Evolutionary conservation across 1,284 basidiomycete species (phyloP), one percentile per base, ranked within the genome.

Genomic region (Somion occarium): DNA sequence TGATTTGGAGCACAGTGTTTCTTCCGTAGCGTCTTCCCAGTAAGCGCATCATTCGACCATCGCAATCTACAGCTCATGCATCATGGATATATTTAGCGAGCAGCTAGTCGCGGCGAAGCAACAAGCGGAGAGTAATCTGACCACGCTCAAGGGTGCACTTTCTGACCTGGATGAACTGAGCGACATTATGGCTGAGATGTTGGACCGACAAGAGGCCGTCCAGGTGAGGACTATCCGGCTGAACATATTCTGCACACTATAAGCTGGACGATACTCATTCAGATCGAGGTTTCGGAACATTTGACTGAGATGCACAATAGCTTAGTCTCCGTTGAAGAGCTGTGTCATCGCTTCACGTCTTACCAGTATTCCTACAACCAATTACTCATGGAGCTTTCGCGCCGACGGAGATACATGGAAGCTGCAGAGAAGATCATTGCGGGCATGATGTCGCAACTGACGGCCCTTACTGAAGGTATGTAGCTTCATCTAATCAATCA

Each of bases 121-220:
- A 13, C 60, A 62, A 11, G 66, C 72, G 19, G 69, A 76, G 51
- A 69, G 71, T 46, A 73, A 78, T 54, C 60, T 87, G 4, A 70
- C 74, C 5, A 69, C 72, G 38, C 75, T 84, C 22, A 62, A 67
- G 20, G 65, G 58, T 22, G 76, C 72, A 3, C 65, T 90, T n/a
- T 73, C 79, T 45, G 78, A 85, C 58, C 71, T 91, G 13, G 86
- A 90, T 43, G 82, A 85, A 58, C 73, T 91, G 3, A 87, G 83
- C 1, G 80, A 84, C 19, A 86, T 89, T 48, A 88, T 91, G 82
- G 70, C 73, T 0, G 82, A 85, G 48, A 89, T 91, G 84, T 66
- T 91, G 3, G 73, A 76, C 38, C 76, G 74, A 18, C 87, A 90
- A 62, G 76, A 83, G 51, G 65, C 68, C 12, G 76, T 87, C 9